phyloP scores from a whole-genome alignment of 2,329 filamentous ascomycete genomes.

The Pestalotiopsis sp. region DNA sequence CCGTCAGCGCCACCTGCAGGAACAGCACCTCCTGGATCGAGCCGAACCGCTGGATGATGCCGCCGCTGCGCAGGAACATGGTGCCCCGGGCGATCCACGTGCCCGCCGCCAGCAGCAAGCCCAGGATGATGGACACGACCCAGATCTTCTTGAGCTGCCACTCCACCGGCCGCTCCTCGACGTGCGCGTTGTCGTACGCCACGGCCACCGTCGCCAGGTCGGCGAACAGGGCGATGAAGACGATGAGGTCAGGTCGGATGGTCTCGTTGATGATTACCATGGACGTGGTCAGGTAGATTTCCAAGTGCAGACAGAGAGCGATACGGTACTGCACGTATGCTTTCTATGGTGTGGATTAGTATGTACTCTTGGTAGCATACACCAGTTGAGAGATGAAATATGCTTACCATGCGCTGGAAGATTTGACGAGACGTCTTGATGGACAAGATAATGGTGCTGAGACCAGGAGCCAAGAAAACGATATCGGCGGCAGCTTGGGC shows the following conservation, averaged over 20 bases:
- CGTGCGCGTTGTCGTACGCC: conserved; percentile 79
- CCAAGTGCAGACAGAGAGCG: conserved; percentile 72
- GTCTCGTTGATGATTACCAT: conserved; percentile 84
- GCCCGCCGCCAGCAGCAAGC: conserved; percentile 66
- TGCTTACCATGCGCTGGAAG: conserved; percentile 15
- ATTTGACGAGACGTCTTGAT: conserved; percentile 70
- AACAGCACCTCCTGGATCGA: conserved; percentile 76
- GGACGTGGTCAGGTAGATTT: conserved; percentile 76
- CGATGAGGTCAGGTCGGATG: conserved; percentile 71
- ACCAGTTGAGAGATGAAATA: too few species aligned
- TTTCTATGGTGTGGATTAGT: conserved; percentile 47
- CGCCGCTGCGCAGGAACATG: conserved; percentile 69
- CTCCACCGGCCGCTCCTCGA: conserved; percentile 74
- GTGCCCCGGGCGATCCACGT: conserved; percentile 77
- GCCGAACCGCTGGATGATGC: conserved; percentile 76
- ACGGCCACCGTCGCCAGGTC: conserved; percentile 80
- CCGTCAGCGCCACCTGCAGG: conserved; percentile 72
- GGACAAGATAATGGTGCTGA: conserved; percentile 71
- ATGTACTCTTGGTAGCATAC: neutral
- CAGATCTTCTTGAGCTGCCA: conserved; percentile 84
- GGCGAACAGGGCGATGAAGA: conserved; percentile 79
- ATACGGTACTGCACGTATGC: conserved; percentile 79
- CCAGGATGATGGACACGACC: conserved; percentile 73
- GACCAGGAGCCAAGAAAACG: conserved; percentile 73
- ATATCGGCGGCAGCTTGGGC: conserved; percentile 75